phyloP scores from a whole-genome alignment of 2,329 filamentous ascomycete genomes.

The Colletotrichum navitas region DNA sequence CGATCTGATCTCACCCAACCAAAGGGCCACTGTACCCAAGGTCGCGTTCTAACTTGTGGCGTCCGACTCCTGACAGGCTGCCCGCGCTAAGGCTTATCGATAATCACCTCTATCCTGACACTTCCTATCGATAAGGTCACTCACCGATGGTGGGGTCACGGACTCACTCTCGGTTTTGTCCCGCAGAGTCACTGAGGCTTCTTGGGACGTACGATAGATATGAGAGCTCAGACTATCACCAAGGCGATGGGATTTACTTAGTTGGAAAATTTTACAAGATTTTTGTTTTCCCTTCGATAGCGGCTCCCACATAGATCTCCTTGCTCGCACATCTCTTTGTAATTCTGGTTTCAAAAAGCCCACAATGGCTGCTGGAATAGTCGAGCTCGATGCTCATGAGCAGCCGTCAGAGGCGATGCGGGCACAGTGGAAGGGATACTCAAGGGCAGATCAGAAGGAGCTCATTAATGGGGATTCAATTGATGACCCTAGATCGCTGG shows the following conservation, averaged over 20 bases:
- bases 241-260: not conserved
- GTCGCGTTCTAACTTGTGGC: conserved; percentile 37
- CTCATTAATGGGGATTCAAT: conserved; percentile 68
- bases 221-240: not conserved
- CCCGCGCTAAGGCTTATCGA: conserved; percentile 20
- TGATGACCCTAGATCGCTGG: conserved; percentile 57
- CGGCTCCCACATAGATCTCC: no score
- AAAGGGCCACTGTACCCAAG: conserved; percentile 32
- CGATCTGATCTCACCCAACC: conserved; percentile 42
- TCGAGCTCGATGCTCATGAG: conserved; percentile 79
- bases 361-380: conserved; percentile 58
- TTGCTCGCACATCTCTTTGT: not conserved
- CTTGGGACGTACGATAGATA: conserved; percentile 33
- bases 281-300: not conserved
- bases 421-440: conserved; percentile 80
- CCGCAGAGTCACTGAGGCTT: conserved; percentile 8
- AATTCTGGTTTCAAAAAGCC: not conserved
- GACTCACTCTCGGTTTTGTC: conserved; percentile 31
- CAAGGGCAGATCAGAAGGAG: conserved; percentile 67
- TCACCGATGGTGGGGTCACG: conserved; percentile 32
- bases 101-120: not conserved
- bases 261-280: not conserved
- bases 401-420: conserved; percentile 79
- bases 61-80: conserved; percentile 27
- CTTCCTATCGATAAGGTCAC: conserved; percentile 33